Conservation (phyloP, 169 alveolate species). For the Cryptosporidium felis region DNA sequence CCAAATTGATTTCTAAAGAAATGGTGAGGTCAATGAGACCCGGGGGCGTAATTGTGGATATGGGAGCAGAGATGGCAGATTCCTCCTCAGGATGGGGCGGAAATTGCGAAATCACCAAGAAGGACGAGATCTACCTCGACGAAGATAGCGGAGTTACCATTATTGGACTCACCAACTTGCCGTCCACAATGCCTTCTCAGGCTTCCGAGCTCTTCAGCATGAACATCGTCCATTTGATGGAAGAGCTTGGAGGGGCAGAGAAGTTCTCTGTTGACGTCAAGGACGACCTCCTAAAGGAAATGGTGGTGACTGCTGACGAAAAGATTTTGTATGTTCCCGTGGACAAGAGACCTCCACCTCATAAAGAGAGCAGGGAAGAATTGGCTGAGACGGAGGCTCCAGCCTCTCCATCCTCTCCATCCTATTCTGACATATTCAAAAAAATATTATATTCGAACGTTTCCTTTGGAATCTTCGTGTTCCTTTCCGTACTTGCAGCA, state of each 20-base stretch:
- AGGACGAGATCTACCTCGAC: slow-evolving; percentile 78
- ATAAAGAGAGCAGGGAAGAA: slow-evolving; percentile 56
- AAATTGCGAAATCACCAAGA: slow-evolving; percentile 83
- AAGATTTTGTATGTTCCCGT: slow-evolving; percentile 74
- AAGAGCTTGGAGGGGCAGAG: slow-evolving; percentile 82
- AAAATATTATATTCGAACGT: slow-evolving; percentile 33
- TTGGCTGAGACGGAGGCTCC: not conserved
- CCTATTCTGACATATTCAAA: not conserved
- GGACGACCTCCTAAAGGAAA: slow-evolving; percentile 78
- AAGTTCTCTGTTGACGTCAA: slow-evolving; percentile 78
- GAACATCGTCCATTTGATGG: slow-evolving; percentile 83
- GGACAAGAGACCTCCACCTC: slow-evolving; percentile 65
- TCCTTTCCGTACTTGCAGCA: not conserved
- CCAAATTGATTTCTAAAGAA: slow-evolving; percentile 84
- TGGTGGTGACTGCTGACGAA: slow-evolving; percentile 78
- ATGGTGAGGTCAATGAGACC: slow-evolving; percentile 85
- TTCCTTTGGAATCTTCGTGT: slow-evolving; percentile 33
- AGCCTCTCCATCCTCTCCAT: not conserved
- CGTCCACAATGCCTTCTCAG: slow-evolving; percentile 87
- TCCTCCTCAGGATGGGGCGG: slow-evolving; percentile 84
- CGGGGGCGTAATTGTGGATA: slow-evolving; percentile 90
- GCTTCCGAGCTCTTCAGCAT: slow-evolving; percentile 85
- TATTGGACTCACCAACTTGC: slow-evolving; percentile 87
- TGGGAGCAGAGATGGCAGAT: slow-evolving; percentile 88
- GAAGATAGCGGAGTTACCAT: slow-evolving; percentile 84